Conservation (phyloP, 345 rosid species). For the Syzygium grande region DNA sequence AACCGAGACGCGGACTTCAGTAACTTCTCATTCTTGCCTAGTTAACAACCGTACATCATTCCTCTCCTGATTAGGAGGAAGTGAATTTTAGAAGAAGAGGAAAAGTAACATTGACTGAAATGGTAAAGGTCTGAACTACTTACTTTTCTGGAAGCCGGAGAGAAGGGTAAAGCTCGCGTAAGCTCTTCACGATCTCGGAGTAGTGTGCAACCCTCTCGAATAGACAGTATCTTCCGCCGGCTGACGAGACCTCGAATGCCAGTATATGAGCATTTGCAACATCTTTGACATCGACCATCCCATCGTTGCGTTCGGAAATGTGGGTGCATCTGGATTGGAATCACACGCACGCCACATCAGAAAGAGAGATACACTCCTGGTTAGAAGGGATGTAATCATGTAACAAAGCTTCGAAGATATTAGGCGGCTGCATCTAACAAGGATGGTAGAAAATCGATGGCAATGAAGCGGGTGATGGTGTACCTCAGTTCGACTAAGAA, state of each 20-base stretch:
- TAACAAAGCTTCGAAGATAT: not conserved
- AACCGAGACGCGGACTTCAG: too few relatives aligned
- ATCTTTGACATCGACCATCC: slow-evolving; percentile 85
- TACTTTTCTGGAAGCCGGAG: slow-evolving; percentile 70
- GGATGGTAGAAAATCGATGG: too few relatives aligned
- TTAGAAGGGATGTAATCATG: not conserved
- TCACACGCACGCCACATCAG: not conserved
- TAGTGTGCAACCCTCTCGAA: slow-evolving; percentile 73
- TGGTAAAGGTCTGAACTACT: not conserved
- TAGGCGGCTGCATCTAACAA: not conserved
- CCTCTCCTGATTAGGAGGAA: too few relatives aligned
- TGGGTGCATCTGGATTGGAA: slow-evolving; percentile 44
- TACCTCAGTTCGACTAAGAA: too few relatives aligned
- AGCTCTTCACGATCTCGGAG: slow-evolving; percentile 56
- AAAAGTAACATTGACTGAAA: too few relatives aligned
- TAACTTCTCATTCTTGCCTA: too few relatives aligned
- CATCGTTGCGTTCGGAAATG: slow-evolving; percentile 53
- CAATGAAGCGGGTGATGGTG: too few relatives aligned
- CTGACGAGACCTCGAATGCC: slow-evolving; percentile 73
- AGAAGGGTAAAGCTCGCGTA: slow-evolving; percentile 53
- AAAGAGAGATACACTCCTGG: not conserved
- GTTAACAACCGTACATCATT: too few relatives aligned
- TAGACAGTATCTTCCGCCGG: slow-evolving; percentile 74
- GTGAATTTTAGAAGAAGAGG: too few relatives aligned
- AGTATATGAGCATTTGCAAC: slow-evolving; percentile 80